phyloP scores from a whole-genome alignment of 1,284 basidiomycete genomes.

The Moesziomyces sp. region DNA sequence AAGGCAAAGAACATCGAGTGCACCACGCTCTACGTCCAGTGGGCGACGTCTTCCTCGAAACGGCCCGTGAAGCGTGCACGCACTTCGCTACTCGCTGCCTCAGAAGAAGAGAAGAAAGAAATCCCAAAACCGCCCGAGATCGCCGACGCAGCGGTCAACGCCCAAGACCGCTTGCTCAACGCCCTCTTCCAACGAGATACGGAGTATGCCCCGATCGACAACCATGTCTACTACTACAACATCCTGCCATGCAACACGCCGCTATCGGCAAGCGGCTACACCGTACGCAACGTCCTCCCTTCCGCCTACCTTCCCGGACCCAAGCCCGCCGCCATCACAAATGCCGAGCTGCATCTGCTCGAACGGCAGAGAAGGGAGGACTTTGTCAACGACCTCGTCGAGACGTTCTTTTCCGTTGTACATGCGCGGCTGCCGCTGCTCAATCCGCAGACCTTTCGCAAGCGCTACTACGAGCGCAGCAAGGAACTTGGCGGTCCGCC shows the following conservation, averaged over 20 bases:
- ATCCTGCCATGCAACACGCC: conserved; percentile 30
- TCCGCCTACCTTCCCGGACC: conserved; percentile 29
- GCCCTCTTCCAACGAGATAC: conserved; percentile 43
- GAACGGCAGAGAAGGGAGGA: conserved; percentile 44
- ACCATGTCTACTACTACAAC: conserved; percentile 23
- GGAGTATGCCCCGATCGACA: conserved; percentile 25
- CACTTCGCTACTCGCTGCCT: conserved; percentile 17
- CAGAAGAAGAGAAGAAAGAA: conserved; percentile 33
- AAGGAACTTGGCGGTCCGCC: conserved; percentile 45
- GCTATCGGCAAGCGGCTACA: conserved; percentile 21
- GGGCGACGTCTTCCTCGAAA: conserved; percentile 54
- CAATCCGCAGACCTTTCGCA: conserved; percentile 45
- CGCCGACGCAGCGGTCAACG: conserved; percentile 24
- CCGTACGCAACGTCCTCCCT: conserved; percentile 25
- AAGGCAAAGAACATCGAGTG: conserved; percentile 59
- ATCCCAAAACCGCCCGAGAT: conserved; percentile 37
- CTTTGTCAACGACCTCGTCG: conserved; percentile 53
- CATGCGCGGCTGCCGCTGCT: conserved; percentile 54
- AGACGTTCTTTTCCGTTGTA: conserved; percentile 57
- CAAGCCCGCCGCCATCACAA: conserved; percentile 43
- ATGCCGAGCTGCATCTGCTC: conserved; percentile 44
- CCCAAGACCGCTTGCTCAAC: conserved; percentile 35
- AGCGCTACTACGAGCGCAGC: conserved; percentile 40
- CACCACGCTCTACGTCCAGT: conserved; percentile 58
- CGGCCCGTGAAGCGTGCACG: conserved; percentile 48